Evolutionary conservation across 148 eudicot species (phyloP).

Genomic region (Fagopyrum homotropicum): DNA sequence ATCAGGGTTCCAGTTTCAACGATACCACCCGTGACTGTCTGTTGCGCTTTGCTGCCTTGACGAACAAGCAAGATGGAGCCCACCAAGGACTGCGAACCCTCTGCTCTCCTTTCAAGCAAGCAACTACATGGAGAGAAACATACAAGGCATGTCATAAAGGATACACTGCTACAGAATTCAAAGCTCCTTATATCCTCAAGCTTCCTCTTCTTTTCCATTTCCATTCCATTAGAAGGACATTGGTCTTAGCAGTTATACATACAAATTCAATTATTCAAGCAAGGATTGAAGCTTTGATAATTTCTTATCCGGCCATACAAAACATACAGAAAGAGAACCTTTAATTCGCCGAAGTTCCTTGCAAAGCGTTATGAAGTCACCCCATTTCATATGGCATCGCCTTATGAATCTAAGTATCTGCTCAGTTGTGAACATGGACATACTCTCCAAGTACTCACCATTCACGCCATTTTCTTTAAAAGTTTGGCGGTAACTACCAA

Average conservation of each 20-base stretch:
- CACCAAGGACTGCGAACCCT: conserved; percentile 89
- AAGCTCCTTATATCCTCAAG: not conserved
- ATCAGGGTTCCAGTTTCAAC: conserved; percentile 84
- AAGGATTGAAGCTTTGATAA: not conserved
- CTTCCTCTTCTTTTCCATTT: not conserved
- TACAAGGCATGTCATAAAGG: not conserved
- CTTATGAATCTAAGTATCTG: conserved; percentile 92
- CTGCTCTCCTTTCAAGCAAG: conserved; percentile 96
- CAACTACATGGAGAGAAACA: conserved; percentile 34
- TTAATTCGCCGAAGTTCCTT: conserved; percentile 93
- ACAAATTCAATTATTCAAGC: not conserved
- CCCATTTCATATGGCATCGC: conserved; percentile 99
- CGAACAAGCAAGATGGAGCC: conserved; percentile 87
- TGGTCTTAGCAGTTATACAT: not conserved
- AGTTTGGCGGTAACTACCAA: conserved; percentile 68
- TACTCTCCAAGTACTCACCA: conserved; percentile 94
- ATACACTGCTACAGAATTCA: not conserved
- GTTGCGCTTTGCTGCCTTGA: conserved; percentile 71
- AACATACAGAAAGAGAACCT: conserved; percentile 32
- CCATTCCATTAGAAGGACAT: not conserved
- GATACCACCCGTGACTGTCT: conserved; percentile 88
- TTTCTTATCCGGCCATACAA: too few species aligned
- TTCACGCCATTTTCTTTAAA: conserved; percentile 88
- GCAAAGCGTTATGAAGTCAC: conserved; percentile 92
- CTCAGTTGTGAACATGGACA: conserved; percentile 97